These are phyloP conservation scores for Puccinia coronata DNA, from an alignment of 1,284 basidiomycete species.

Conservation along the genomic window DNA sequence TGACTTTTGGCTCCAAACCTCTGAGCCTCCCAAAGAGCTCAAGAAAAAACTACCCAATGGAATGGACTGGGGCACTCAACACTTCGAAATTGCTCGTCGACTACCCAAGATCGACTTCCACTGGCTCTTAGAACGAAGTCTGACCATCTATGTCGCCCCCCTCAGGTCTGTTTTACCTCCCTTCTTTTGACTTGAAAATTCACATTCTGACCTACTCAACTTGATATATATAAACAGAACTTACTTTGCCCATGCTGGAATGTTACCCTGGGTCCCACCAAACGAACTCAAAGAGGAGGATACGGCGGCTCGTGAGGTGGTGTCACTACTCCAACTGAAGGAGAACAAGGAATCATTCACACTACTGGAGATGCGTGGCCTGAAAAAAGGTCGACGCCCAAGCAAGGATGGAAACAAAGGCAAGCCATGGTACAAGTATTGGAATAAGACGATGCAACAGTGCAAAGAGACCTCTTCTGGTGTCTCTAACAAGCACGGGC, in stretches of 20 bases:
- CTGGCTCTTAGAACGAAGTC: slow-evolving; percentile 25
- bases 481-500: not conserved
- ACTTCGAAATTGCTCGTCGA: slow-evolving; percentile 45
- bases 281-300: not conserved
- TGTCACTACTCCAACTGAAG: slow-evolving; percentile 5
- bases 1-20: slow-evolving; percentile 16
- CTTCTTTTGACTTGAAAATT: not conserved
- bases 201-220: not conserved
- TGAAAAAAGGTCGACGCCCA: slow-evolving; percentile 11
- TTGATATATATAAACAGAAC: slow-evolving; percentile 1
- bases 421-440: slow-evolving; percentile 43
- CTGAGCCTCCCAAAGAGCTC: slow-evolving; percentile 2
- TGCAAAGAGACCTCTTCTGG: slow-evolving; percentile 5
- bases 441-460: slow-evolving; percentile 36
- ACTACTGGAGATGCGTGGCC: slow-evolving; percentile 35
- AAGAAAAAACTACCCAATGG: slow-evolving; percentile 44
- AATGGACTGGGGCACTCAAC: slow-evolving; percentile 45
- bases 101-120: slow-evolving; percentile 34
- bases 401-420: slow-evolving; percentile 21
- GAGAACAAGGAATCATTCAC: slow-evolving; percentile 42
- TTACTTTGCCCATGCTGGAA: slow-evolving; percentile 47
- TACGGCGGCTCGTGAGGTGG: not conserved
- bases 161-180: slow-evolving; percentile 15
- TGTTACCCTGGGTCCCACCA: slow-evolving; percentile 35
- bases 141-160: slow-evolving; percentile 30